phyloP scores from a whole-genome alignment of 148 eudicot genomes.

The Polygonum maritimum region DNA sequence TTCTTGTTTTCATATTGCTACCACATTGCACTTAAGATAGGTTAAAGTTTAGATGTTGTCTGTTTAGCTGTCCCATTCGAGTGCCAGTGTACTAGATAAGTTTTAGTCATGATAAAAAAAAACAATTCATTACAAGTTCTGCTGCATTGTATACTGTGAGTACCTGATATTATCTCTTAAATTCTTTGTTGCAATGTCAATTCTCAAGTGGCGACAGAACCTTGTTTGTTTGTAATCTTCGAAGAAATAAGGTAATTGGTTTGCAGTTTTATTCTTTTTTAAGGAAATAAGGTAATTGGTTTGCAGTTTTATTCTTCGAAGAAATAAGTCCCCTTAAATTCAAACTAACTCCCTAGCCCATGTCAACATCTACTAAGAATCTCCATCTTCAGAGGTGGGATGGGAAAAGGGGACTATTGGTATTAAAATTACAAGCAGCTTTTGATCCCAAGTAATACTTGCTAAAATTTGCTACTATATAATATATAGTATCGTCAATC shows the following conservation, averaged over 20 bases:
- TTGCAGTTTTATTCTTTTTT: neutral
- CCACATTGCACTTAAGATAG: neutral
- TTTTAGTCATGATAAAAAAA: neutral
- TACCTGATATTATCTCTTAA: constrained; percentile 15
- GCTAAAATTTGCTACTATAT: no score
- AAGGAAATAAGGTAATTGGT: no score
- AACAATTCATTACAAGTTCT: neutral
- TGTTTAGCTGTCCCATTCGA: neutral
- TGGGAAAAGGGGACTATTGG: no score
- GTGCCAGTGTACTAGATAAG: neutral
- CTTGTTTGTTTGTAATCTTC: constrained; percentile 81
- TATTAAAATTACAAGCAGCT: no score
- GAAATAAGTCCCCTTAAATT: no score
- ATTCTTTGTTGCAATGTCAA: constrained; percentile 13
- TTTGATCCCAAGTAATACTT: no score
- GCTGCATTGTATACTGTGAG: neutral
- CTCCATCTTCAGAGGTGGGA: no score
- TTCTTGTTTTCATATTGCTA: neutral
- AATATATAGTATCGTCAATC: no score
- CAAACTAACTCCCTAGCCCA: no score
- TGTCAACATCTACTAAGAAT: no score
- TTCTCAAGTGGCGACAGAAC: constrained; percentile 81
- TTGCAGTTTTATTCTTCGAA: no score
- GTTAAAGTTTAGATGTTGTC: neutral
- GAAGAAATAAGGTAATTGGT: constrained; percentile 68